Evolutionary conservation across 202 grass and related monocot species (phyloP).

Genomic region (Carex sylvatica): DNA sequence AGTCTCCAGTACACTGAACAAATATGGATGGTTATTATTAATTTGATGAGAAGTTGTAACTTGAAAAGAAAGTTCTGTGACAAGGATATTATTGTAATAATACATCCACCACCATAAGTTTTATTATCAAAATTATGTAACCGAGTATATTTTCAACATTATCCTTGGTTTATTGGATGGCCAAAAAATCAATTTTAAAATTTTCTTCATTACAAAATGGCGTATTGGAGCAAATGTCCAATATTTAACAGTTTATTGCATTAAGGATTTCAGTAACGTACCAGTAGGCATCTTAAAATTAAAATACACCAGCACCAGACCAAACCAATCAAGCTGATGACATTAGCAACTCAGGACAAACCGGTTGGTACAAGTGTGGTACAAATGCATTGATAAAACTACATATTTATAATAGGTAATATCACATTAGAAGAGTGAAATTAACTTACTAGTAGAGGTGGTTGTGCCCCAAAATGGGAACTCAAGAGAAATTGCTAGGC

Average conservation of each 20-base stretch:
- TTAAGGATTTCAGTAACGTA: no score
- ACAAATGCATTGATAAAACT: background rate
- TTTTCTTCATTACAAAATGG: no score
- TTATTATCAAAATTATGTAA: no score
- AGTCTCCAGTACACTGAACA: no score
- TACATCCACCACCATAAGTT: no score
- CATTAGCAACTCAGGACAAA: background rate
- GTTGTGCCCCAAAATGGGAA: slow-evolving; percentile 31
- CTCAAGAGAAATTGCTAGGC: slow-evolving; percentile 33
- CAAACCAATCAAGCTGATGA: background rate
- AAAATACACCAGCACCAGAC: background rate
- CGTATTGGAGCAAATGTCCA: no score
- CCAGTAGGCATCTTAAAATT: background rate
- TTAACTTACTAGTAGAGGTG: background rate
- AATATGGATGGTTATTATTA: no score
- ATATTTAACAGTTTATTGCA: background rate
- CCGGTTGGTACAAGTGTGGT: background rate
- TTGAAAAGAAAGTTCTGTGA: background rate
- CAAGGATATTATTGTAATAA: no score
- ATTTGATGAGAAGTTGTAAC: no score
- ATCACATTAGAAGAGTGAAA: background rate
- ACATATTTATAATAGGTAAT: background rate
- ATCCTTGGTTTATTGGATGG: no score
- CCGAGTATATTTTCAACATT: no score
- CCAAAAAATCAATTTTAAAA: no score